Evolutionary conservation across 2,329 filamentous ascomycete species (phyloP).

Genomic region (Trichophyton equinum): DNA sequence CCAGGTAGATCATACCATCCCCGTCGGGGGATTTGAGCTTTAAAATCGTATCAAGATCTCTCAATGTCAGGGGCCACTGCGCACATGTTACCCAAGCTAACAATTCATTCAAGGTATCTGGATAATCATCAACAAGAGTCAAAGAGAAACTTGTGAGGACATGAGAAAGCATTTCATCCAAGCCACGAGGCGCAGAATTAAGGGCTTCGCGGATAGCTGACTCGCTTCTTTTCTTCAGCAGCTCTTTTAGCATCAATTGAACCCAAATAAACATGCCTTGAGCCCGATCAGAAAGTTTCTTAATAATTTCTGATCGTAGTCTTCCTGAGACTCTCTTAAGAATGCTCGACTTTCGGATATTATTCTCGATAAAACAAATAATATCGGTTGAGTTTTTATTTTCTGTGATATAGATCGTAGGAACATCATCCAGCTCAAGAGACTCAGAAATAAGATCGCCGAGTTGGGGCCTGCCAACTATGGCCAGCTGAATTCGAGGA

Average conservation of each 20-base stretch:
- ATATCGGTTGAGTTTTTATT: conserved; percentile 36
- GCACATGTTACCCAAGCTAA: conserved; percentile 38
- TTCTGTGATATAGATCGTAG: conserved; percentile 33
- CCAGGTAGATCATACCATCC: conserved; percentile 24
- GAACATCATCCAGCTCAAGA: conserved; percentile 17
- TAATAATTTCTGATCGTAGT: conserved; percentile 24
- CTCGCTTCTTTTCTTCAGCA: conserved; percentile 25
- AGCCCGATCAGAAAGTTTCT: conserved; percentile 32
- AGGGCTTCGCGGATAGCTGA: conserved; percentile 32
- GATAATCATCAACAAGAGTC: conserved; percentile 14
- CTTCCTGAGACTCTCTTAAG: conserved; percentile 25
- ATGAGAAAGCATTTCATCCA: conserved; percentile 32
- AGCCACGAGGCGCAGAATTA: conserved; percentile 34
- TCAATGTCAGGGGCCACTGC: conserved; percentile 31
- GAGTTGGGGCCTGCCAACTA: conserved; percentile 35
- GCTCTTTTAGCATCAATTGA: conserved; percentile 40
- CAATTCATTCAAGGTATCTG: conserved; percentile 37
- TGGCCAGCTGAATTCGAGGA: conserved; percentile 26
- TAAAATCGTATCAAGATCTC: conserved; percentile 35
- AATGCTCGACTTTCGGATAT: conserved; percentile 30
- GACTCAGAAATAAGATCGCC: conserved; percentile 24
- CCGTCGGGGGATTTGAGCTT: conserved; percentile 33
- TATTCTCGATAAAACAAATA: conserved; percentile 31
- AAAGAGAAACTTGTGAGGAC: conserved; percentile 30
- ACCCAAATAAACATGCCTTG: conserved; percentile 40